These are phyloP conservation scores for Camelina neglecta DNA, from an alignment of 345 rosid genomes.

Conservation along the genomic window DNA sequence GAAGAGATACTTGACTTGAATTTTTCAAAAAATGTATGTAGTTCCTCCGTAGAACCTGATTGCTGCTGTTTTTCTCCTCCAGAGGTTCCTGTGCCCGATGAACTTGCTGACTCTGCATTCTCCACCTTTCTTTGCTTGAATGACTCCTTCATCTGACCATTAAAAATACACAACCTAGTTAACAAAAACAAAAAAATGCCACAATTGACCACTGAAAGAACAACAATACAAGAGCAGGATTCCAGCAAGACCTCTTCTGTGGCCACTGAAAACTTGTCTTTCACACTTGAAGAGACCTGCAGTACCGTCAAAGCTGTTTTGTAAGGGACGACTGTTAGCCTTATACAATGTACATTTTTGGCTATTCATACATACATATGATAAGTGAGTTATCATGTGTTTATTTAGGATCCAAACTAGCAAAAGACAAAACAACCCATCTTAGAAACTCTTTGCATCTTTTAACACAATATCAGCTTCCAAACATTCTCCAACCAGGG, in stretches of 20 bases:
- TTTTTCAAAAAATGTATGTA: constrained; percentile 67
- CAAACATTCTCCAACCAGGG: not conserved
- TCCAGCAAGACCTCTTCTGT: constrained; percentile 73
- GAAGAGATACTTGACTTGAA: constrained; percentile 67
- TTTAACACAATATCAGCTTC: not conserved
- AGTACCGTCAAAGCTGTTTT: constrained; percentile 26
- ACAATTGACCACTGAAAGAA: constrained; percentile 8
- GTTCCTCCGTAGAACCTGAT: constrained; percentile 52
- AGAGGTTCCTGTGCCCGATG: constrained; percentile 51
- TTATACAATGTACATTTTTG: constrained; percentile 19
- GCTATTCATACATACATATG: not conserved
- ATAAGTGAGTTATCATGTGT: not conserved
- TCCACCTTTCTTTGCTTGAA: constrained; percentile 60
- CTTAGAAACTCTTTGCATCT: not conserved
- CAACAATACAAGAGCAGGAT: not conserved
- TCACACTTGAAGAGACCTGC: constrained; percentile 78
- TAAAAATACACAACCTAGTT: constrained; percentile 12
- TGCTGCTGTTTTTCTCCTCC: constrained; percentile 53
- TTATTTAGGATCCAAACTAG: not conserved
- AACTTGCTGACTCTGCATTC: constrained; percentile 48
- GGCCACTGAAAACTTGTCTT: constrained; percentile 78
- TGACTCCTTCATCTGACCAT: constrained; percentile 73
- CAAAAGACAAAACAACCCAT: not conserved
- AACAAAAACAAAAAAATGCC: not conserved
- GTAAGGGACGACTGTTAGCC: constrained; percentile 14